Conservation (phyloP, 2,329 filamentous ascomycete species). For the Colletotrichum cordylinicola region DNA sequence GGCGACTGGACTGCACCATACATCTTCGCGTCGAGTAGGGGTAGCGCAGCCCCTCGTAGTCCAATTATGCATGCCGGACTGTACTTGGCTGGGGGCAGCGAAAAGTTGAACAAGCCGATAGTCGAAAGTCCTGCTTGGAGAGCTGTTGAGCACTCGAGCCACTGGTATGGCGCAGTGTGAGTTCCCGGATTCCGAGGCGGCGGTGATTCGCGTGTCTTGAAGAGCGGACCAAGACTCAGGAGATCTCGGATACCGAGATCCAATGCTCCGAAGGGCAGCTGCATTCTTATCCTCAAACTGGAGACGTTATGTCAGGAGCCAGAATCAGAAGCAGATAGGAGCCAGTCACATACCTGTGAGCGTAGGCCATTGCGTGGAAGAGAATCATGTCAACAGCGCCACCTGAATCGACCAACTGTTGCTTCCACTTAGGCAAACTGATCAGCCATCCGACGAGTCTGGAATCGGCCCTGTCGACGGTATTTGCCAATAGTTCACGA, state of each 20-base stretch:
- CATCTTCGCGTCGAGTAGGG: conserved; percentile 37
- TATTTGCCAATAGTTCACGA: conserved; percentile 27
- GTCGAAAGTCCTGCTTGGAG: conserved; percentile 36
- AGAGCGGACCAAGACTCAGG: conserved; percentile 8
- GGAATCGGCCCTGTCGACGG: conserved; percentile 38
- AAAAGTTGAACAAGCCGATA: conserved; percentile 34
- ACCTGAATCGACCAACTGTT: conserved; percentile 39
- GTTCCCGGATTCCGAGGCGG: background rate
- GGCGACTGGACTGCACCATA: conserved; percentile 36
- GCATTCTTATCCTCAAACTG: conserved; percentile 5
- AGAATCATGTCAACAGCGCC: conserved; percentile 42
- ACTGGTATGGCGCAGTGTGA: background rate
- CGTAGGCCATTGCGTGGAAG: conserved; percentile 38
- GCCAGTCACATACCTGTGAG: conserved; percentile 37
- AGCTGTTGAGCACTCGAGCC: conserved; percentile 11
- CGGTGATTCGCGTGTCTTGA: background rate
- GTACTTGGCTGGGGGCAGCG: conserved; percentile 32
- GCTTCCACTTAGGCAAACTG: conserved; percentile 43
- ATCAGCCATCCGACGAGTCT: conserved; percentile 43
- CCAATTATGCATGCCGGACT: conserved; percentile 29
- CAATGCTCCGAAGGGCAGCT: conserved; percentile 30
- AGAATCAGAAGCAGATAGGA: background rate
- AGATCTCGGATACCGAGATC: conserved; percentile 4
- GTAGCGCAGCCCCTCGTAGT: conserved; percentile 30
- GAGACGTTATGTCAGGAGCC: background rate